phyloP scores from a whole-genome alignment of 345 rosid species.

The Sonneratia alba region DNA sequence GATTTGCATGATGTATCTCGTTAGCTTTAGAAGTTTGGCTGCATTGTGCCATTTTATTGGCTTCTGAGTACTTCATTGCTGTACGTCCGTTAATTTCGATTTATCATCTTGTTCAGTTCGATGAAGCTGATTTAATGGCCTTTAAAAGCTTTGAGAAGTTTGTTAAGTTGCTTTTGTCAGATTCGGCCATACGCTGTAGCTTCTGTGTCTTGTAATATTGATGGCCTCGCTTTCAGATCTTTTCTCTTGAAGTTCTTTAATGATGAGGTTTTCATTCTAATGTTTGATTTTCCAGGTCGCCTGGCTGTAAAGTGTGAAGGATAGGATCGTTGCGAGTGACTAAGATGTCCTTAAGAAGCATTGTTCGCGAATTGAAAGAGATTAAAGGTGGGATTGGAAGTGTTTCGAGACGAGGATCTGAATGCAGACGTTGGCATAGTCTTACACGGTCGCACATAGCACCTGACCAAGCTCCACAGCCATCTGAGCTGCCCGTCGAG shows the following conservation, averaged over 20 bases:
- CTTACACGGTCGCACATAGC: conserved; percentile 65
- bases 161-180: neutral
- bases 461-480: conserved; percentile 48
- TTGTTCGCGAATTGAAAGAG: conserved; percentile 75
- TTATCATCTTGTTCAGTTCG: neutral
- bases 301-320: conserved; percentile 19
- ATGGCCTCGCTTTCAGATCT: neutral
- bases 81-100: neutral
- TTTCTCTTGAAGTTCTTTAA: neutral
- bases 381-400: conserved; percentile 71
- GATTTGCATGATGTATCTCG: neutral
- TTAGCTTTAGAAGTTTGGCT: neutral
- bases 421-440: conserved; percentile 41
- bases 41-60: neutral
- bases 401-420: conserved; percentile 52
- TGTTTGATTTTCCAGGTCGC: neutral
- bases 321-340: conserved; percentile 19
- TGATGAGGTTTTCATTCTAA: neutral
- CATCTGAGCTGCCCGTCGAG: conserved; percentile 17
- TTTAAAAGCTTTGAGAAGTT: neutral
- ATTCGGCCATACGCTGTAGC: neutral
- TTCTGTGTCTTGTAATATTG: neutral
- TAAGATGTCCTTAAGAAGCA: conserved; percentile 70
- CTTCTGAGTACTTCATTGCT: neutral
- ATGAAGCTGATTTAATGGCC: neutral